Evolutionary conservation across 2,329 filamentous ascomycete genomes (phyloP), one percentile per base, ranked within the genome.

Genomic region (Pezicula carpinea): DNA sequence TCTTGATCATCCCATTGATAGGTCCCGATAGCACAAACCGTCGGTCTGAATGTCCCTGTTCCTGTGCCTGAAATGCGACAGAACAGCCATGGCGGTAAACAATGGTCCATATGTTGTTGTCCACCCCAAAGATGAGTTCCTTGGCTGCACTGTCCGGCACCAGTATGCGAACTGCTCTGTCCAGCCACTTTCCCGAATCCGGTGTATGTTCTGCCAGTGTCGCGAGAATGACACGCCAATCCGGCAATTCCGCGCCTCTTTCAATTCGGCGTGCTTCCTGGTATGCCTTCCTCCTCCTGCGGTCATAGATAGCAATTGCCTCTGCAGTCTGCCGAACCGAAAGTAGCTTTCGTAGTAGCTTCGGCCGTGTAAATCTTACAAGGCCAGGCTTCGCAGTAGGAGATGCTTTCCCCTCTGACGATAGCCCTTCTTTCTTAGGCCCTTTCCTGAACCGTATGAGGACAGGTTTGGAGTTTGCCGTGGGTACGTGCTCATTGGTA

Each of bases 61-160:
- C 2, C 22, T 23, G 41, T 22, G 17, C 49, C 44, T 23, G 45
- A 21, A 57, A 22, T 11, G 41, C 32, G 44, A 61, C 44, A 26
- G 48, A 43, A 42, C 54, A 58, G 7, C 46, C 54, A 41, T 58
- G 46, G 41, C 43, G 46, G 6, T 35, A 23, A 5, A 40, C 53
- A 43, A 59, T 53, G 11, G 53, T 50, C 47, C 47, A 51, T 14
- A 59, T 53, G 44, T 52, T 53, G 21, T 58, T 45, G 34, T 61
- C 56, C 8, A 58, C 42, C 8, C 52, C 48, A 46, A 29, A 15
- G 6, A 59, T 4, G 17, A 59, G 39, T 21, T 18, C 15, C 17
- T 34, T 10, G 2, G 40, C 31, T 23, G 42, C 50, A 10, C 29
- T 31, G 7, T 36, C 22, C 6, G 56, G 49, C 17, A 59, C 34